phyloP scores from a whole-genome alignment of 768 basidiomycete species.

The Rhizopogon sp. region DNA sequence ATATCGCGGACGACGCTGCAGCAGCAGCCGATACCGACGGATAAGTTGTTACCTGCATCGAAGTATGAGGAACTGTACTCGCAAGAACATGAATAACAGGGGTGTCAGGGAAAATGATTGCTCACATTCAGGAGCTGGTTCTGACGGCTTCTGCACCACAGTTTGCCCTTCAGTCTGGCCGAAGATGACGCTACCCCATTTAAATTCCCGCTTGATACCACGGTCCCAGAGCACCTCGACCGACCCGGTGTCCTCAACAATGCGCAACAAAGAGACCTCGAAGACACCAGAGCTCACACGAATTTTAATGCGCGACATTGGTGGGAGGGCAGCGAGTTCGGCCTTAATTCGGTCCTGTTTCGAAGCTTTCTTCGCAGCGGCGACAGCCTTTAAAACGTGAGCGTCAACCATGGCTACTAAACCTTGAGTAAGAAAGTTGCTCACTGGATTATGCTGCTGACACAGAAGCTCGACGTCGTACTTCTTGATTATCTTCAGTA shows the following conservation, averaged over 20 bases:
- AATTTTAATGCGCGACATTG: conserved; percentile 77
- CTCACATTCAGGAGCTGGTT: conserved; percentile 45
- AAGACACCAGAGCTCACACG: conserved; percentile 81
- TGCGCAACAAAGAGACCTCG: conserved; percentile 74
- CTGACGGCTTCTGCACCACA: conserved; percentile 68
- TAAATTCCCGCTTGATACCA: conserved; percentile 70
- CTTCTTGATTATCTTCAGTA: conserved; percentile 71
- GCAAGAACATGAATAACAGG: conserved; percentile 10
- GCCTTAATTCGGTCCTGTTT: conserved; percentile 70
- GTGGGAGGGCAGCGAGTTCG: conserved; percentile 65
- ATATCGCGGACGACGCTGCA: conserved; percentile 14
- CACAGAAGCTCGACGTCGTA: conserved; percentile 74
- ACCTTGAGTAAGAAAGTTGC: conserved; percentile 23
- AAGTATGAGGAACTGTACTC: conserved; percentile 8
- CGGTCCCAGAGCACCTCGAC: conserved; percentile 83
- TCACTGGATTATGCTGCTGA: conserved; percentile 85
- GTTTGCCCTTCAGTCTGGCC: conserved; percentile 63
- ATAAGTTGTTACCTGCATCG: conserved; percentile 19
- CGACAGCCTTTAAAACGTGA: conserved; percentile 47
- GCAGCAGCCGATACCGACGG: conserved; percentile 11
- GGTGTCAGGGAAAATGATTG: conserved; percentile 2
- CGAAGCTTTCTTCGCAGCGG: conserved; percentile 68
- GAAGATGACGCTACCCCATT: conserved; percentile 77
- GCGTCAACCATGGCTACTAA: neutral
- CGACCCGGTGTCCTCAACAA: conserved; percentile 61